phyloP scores from a whole-genome alignment of 163 green algal species.

The Scenedesmus sp. region DNA sequence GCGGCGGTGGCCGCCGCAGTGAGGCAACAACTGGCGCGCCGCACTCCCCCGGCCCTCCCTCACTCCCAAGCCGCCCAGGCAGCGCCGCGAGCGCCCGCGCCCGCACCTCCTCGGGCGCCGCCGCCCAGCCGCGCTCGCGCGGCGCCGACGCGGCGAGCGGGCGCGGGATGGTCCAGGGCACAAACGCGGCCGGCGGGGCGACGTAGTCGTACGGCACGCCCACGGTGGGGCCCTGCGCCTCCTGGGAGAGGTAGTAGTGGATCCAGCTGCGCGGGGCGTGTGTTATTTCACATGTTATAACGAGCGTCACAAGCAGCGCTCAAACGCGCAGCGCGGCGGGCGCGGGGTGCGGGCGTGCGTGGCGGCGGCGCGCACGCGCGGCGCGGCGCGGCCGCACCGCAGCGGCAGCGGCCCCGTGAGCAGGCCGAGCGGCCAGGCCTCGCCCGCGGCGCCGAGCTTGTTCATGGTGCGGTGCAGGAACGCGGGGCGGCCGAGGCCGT shows the following conservation, averaged over 20 bases:
- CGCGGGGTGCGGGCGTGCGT: no score
- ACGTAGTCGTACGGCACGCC: slow-evolving; percentile 57
- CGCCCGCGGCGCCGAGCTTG: slow-evolving; percentile 40
- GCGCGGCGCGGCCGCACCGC: slow-evolving; percentile 29
- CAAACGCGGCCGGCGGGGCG: slow-evolving; percentile 35
- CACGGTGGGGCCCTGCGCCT: slow-evolving; percentile 51
- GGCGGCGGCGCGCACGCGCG: no score
- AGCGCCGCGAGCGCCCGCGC: not conserved
- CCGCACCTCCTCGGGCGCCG: not conserved
- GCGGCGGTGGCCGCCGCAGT: not conserved
- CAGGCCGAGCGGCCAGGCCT: slow-evolving; percentile 43
- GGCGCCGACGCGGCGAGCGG: not conserved
- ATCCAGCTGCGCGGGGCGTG: slow-evolving; percentile 62
- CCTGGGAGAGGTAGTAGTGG: slow-evolving; percentile 55
- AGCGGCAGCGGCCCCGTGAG: slow-evolving; percentile 52
- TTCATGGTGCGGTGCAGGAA: slow-evolving; percentile 66
- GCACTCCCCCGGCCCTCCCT: not conserved
- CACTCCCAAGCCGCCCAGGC: not conserved
- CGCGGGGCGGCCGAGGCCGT: slow-evolving; percentile 35
- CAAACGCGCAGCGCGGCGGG: no score
- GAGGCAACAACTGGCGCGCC: not conserved
- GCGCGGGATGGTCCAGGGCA: not conserved
- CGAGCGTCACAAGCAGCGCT: no score
- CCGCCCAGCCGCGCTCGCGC: not conserved
- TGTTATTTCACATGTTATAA: no score